These are phyloP conservation scores for Ampelocalamus luodianensis DNA, from an alignment of 176 grass and related monocot genomes.

Conservation along the genomic window DNA sequence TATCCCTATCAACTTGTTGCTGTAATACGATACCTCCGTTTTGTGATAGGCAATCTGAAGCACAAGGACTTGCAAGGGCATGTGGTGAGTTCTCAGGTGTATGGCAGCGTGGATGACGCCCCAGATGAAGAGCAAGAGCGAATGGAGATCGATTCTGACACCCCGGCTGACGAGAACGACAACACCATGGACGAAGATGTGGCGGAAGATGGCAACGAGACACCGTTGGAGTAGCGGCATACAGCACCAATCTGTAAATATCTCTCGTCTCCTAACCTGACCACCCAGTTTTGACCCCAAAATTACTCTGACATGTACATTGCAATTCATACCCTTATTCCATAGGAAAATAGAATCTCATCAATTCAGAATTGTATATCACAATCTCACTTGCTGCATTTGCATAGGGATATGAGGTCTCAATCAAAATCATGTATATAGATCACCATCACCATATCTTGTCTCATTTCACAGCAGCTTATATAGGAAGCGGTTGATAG, in stretches of 20 bases:
- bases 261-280: background rate
- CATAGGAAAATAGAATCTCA: background rate
- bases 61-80: conserved; percentile 80
- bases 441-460: background rate
- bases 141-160: conserved; percentile 43
- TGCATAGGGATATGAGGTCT: conserved; percentile 26
- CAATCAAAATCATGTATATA: background rate
- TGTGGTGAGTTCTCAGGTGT: conserved; percentile 85
- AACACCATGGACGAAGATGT: conserved; percentile 48
- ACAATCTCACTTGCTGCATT: conserved; percentile 5
- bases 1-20: background rate
- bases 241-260: conserved; percentile 29
- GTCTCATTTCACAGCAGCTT: background rate
- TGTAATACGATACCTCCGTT: background rate
- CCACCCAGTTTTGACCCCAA: background rate
- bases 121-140: conserved; percentile 38
- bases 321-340: background rate
- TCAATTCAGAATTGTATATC: background rate
- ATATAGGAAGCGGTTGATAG: no score
- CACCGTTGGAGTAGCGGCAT: conserved; percentile 36
- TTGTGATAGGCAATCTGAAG: conserved; percentile 66
- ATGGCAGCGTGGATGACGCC: conserved; percentile 47
- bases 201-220: conserved; percentile 23
- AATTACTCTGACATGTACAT: background rate
- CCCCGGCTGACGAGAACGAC: conserved; percentile 36